Evolutionary conservation across 257 asterid genomes (phyloP), one percentile per base, ranked within the genome.

Genomic region (Marsdenia floribunda): DNA sequence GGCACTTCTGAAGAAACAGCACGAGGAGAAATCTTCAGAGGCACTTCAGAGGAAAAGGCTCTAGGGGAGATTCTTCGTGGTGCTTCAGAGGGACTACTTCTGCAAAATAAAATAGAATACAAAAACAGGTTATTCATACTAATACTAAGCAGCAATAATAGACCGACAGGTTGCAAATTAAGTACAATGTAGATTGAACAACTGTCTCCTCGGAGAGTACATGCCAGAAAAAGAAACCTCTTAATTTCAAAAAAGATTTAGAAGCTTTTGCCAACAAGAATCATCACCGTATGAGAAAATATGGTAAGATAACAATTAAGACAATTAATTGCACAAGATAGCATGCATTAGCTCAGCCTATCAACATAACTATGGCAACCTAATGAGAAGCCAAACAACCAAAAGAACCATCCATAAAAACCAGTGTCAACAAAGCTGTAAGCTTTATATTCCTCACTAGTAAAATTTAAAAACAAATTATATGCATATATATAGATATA

Each of bases 51-150:
- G 55, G 85, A 77, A 68, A 46, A 60, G 33, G 78, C 68, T 37
- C 85, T 75, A 58, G 85, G 83, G 40, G 83, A 81, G 49, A 68
- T n/a, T 79, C 78, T 85, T 74, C 53, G 87, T n/a, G 88, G 82
- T 24, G 80, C 77, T 68, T 83, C 87, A 4, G 92, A 81, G 3
- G 85, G 67, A 81, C 83, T 68, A n/a, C 61, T 86, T 81, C 97
- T 90, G 90, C 81, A 80, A 21, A 19, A 21, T 37, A 55, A 18
- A 21, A 18, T 55, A 78, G n/a, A n/a, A n/a, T n/a, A n/a, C n/a
- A n/a, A n/a, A n/a, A 64, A 46, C 49, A 53, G 74, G 59, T 15
- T 14, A 47, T 57, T 54, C 47, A 19, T 54, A 33, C n/a, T 69
- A n/a, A 40, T 35, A 63, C 35, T n/a, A 24, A 24, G 49, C 21